Percentiles rank a stretch among this genome's conserved stretches.
phyloP scores from a whole-genome alignment of 108 stramenopile species.

The Nitzschia putrida region DNA sequence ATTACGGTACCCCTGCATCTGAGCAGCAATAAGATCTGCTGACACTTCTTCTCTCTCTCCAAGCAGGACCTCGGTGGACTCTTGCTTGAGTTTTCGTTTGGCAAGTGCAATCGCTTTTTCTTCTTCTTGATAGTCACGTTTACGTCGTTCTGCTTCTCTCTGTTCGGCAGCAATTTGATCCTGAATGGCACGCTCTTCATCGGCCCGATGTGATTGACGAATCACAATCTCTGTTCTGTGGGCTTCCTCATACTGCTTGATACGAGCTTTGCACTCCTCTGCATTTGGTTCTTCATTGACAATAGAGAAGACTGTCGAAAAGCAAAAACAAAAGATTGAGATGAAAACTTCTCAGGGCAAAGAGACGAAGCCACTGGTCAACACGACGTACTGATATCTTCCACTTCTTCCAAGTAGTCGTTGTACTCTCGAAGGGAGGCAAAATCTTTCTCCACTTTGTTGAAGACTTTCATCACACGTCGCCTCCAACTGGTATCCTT shows the following conservation, averaged over 20 bases:
- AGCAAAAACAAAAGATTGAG: conserved; percentile 2
- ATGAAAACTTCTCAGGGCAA: neutral
- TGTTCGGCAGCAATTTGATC: conserved; percentile 85
- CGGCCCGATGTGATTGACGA: conserved; percentile 84
- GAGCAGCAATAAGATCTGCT: conserved; percentile 73
- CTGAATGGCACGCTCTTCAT: conserved; percentile 84
- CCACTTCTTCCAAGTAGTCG: conserved; percentile 89
- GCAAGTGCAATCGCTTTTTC: conserved; percentile 71
- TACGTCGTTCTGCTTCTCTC: conserved; percentile 71
- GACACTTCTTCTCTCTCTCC: conserved; percentile 88
- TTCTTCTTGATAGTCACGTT: conserved; percentile 67
- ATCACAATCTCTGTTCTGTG: conserved; percentile 79
- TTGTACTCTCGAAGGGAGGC: conserved; percentile 79
- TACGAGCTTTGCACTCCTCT: conserved; percentile 79
- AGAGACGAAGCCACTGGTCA: conserved; percentile 6
- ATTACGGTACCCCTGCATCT: conserved; percentile 88
- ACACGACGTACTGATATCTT: conserved; percentile 58
- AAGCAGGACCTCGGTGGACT: conserved; percentile 76
- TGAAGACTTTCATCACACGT: conserved; percentile 78
- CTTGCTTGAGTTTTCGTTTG: conserved; percentile 81
- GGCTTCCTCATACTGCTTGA: conserved; percentile 77
- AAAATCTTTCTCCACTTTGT: conserved; percentile 82
- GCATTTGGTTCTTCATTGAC: conserved; percentile 89
- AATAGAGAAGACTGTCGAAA: conserved; percentile 58
- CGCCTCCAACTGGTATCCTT: conserved; percentile 86